Base-by-base conservation (phyloP, 148 eudicot genomes). In the Mesembryanthemum crystallinum region DNA sequence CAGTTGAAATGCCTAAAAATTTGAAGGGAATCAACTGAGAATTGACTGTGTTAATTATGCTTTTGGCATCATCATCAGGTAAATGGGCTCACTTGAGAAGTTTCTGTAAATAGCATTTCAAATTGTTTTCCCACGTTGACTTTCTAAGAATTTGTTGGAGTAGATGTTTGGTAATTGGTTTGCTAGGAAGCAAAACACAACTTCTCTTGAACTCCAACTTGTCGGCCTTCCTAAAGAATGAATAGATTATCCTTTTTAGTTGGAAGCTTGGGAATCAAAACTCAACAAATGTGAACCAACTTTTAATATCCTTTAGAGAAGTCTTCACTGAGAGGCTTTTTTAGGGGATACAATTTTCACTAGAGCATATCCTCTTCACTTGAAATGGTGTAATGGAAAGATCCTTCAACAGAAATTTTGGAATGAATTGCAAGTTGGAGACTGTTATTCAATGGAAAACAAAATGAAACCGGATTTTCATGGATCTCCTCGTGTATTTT, bases 131-230 rank as follows among this genome's bases (percentile, higher is more conserved):
- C 12, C 37, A 43, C 29, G 8, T 73, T 49, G 60, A 55, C 55
- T 67, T 17, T 20, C 18, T 32, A 27, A 47, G 45, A 42, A 10
- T 64, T 35, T 35, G 39, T 35, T 29, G 15, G 37, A 30, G 11
- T 39, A 5, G 57, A 42, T 64, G 71, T 28, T 66, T 70, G 28
- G n/a, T n/a, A n/a, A n/a, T n/a, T n/a, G n/a, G 75, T 77, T 64
- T 23, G 73, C 70, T 70, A 24, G 15, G 45, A 25, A 64, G 20
- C 21, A 18, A 24, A 24, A 51, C 35, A 3, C 69, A 25, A 17
- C 28, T 39, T 39, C 14, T 28, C 8, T 9, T 7, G 51, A 28
- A 20, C 0, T n/a, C 47, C 10, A 8, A 11, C 28, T 32, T 75
- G 8, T 37, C 28, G 37, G 5, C 13, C 37, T 35, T 18, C 35